Base-by-base conservation (phyloP, 164 flowering plant genomes). In the Nymphaea thermarum region DNA sequence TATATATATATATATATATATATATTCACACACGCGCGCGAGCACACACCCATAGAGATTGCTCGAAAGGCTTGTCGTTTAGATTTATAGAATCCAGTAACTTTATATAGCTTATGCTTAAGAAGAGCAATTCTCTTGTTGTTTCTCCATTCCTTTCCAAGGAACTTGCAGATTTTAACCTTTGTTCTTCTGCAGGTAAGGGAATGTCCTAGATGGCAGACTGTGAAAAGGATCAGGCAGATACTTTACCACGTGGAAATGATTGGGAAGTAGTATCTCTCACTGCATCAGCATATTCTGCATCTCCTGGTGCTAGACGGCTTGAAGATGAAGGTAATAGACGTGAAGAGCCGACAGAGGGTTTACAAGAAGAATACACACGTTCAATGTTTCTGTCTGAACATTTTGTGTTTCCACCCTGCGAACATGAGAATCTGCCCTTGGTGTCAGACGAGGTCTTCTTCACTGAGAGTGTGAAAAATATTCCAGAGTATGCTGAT, bases 191-290 rank as follows among this genome's bases (percentile, higher is more conserved):
- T 25, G 36, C 36, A 25, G 36, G 36, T 25, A 25, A 25, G 36
- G 36, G 36, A 25, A 25, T 25, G 36, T 25, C 36, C 36, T 25
- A 25, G 36, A 87, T 89, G 90, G 84, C 79, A 25, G 87, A 83
- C 64, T 66, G 76, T 53, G 74, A 71, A 62, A 75, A 77, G 51
- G 80, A 67, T 70, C 77, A 68, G 66, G 80, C 74, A 80, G 87
- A 80, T 66, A 76, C 79, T 64, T 18, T 73, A n/a, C 55, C 83
- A 14, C 88, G 91, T 51, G 95, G 96, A 63, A 86, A 82, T 79
- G 99, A 90, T 43, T 94, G 99, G 97, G 99, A 94, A 82, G 99
- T 94, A 73, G 97, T 94, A 25, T 83, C 91, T 17, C 96, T 94
- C 14, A 91, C 96, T 57, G 93, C 90, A 68, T 94, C 99, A 70